phyloP scores from a whole-genome alignment of 2,329 filamentous ascomycete genomes.

The Xylaria sp. region DNA sequence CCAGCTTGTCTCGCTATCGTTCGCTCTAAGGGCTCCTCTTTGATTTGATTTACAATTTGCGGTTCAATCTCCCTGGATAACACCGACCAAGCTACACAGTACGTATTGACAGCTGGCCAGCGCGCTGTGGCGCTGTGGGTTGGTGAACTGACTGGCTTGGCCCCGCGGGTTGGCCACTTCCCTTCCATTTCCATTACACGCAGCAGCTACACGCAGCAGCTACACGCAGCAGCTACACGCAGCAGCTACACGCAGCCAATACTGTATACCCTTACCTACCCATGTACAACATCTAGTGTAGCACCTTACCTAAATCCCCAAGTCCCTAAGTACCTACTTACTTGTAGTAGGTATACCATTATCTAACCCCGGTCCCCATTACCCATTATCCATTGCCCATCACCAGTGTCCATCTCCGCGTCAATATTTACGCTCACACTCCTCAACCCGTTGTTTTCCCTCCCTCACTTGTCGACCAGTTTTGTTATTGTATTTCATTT shows the following conservation, averaged over 20 bases:
- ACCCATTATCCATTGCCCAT: neutral
- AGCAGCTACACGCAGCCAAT: too few species aligned
- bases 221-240: too few species aligned
- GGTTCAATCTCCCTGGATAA: neutral
- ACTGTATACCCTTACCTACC: too few species aligned
- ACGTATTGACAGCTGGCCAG: constrained; percentile 36
- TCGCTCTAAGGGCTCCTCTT: constrained; percentile 1
- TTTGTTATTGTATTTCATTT: neutral
- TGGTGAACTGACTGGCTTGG: constrained; percentile 8
- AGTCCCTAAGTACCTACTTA: neutral
- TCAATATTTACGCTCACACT: constrained; percentile 27
- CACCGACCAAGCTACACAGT: neutral
- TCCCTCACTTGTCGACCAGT: constrained; percentile 15
- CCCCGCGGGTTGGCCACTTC: constrained; percentile 10
- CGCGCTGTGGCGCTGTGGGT: constrained; percentile 21
- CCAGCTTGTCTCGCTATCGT: constrained; percentile 13
- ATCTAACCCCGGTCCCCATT: neutral
- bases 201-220: too few species aligned
- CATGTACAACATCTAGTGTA: too few species aligned
- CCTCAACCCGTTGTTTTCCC: constrained; percentile 25
- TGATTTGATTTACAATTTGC: neutral
- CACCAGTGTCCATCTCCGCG: constrained; percentile 12
- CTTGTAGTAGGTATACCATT: too few species aligned
- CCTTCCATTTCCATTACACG: neutral
- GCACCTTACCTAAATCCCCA: neutral